Conservation (phyloP, 768 basidiomycete genomes). For the Cystobasidium onofrii region DNA sequence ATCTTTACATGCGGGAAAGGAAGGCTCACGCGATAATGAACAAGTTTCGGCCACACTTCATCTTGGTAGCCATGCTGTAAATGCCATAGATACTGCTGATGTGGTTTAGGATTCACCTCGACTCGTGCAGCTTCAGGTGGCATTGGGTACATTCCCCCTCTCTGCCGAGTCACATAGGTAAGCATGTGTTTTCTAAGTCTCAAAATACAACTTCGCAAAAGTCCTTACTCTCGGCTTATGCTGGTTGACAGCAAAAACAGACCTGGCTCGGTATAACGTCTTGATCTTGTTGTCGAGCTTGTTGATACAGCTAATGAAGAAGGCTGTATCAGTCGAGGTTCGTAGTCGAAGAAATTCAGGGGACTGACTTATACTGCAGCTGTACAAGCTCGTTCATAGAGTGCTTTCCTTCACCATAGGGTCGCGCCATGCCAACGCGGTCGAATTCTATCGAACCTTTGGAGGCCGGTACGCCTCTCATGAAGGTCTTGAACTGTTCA, state of each 20-base stretch:
- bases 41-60: conserved; percentile 10
- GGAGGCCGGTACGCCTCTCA: background rate
- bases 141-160: conserved; percentile 18
- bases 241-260: conserved; percentile 11
- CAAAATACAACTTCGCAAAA: too few relatives aligned
- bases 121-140: background rate
- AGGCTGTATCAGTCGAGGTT: too few relatives aligned
- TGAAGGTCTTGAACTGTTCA: conserved; percentile 9
- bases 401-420: background rate
- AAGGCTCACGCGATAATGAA: conserved; percentile 11
- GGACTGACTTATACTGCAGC: background rate
- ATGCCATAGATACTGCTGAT: conserved; percentile 8
- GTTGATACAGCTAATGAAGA: conserved; percentile 14
- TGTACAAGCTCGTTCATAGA: background rate
- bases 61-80: conserved; percentile 5
- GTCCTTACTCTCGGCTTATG: conserved; percentile 16
- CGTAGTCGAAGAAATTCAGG: background rate
- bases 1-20: too few relatives aligned
- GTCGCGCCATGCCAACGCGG: background rate
- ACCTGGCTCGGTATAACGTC: conserved; percentile 7
- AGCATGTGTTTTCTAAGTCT: too few relatives aligned
- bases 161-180: too few relatives aligned
- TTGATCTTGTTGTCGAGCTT: background rate
- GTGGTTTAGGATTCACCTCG: background rate
- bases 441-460: conserved; percentile 9